Evolutionary conservation across 805 yeast species (phyloP).

Genomic region (Cyberlindnera maclurae): DNA sequence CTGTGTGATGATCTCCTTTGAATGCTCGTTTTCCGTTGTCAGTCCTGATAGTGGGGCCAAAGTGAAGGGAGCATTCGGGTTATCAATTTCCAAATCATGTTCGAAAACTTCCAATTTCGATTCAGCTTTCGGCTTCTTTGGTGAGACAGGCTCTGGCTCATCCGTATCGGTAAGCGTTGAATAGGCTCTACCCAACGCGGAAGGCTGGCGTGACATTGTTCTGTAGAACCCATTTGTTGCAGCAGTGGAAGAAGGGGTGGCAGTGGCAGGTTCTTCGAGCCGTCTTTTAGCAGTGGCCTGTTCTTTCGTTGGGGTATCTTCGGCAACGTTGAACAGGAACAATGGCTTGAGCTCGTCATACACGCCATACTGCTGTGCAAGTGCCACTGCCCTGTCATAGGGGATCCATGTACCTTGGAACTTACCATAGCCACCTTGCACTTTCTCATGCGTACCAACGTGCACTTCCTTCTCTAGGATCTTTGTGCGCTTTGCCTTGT

Average conservation of each 20-base stretch:
- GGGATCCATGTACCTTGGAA: constrained; percentile 90
- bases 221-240: constrained; percentile 9
- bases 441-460: constrained; percentile 61
- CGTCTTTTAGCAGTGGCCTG: constrained; percentile 32
- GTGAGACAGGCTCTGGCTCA: constrained; percentile 26
- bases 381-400: constrained; percentile 51
- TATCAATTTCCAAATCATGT: constrained; percentile 32
- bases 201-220: constrained; percentile 18
- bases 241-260: constrained; percentile 2
- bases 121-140: constrained; percentile 30
- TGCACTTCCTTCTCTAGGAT: constrained; percentile 70
- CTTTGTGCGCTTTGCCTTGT: constrained; percentile 71
- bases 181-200: constrained; percentile 18
- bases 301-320: constrained; percentile 42
- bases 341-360: constrained; percentile 58
- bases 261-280: background rate
- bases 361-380: constrained; percentile 53
- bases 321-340: constrained; percentile 40
- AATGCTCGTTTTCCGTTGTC: constrained; percentile 29
- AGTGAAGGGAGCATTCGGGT: constrained; percentile 41
- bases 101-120: constrained; percentile 23
- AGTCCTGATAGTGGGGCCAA: constrained; percentile 36
- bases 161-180: constrained; percentile 30
- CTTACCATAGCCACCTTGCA: constrained; percentile 80
- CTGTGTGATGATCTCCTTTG: constrained; percentile 41